Conservation (phyloP, 192 early-diverging fungal species). For the Dissophora ornata region DNA sequence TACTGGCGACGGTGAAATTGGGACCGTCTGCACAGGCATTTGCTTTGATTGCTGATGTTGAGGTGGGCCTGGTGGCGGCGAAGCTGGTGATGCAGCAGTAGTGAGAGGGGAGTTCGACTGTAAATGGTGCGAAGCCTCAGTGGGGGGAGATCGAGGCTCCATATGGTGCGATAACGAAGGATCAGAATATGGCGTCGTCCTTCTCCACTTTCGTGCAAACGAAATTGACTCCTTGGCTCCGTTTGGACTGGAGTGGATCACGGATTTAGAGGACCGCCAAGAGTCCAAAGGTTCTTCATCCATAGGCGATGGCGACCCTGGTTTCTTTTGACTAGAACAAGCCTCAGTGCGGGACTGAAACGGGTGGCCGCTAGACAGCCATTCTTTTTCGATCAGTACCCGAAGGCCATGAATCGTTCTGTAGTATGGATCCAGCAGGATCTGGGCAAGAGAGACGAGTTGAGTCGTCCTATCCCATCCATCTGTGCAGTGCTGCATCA, state of each 20-base stretch:
- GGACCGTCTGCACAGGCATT: not conserved
- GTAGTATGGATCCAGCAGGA: conserved; percentile 56
- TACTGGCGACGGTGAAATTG: conserved; percentile 44
- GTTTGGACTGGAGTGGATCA: conserved; percentile 43
- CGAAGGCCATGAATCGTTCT: conserved; percentile 54
- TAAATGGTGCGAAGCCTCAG: not conserved
- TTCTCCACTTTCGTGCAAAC: conserved; percentile 3
- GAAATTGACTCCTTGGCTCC: conserved; percentile 35
- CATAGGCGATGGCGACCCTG: not conserved
- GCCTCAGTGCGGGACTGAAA: conserved; percentile 49
- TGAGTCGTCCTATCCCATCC: conserved; percentile 62
- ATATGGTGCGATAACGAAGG: conserved; percentile 16
- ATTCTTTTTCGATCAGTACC: conserved; percentile 59
- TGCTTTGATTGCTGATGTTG: not conserved
- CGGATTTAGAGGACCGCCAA: not conserved
- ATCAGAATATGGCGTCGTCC: conserved; percentile 1
- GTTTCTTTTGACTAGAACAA: conserved; percentile 7
- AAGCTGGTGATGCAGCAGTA: no score
- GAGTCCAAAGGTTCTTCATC: conserved; percentile 3
- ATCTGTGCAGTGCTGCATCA: conserved; percentile 58
- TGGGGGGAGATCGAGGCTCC: not conserved
- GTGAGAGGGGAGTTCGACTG: no score
- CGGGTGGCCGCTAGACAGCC: conserved; percentile 55
- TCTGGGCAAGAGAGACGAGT: conserved; percentile 56
- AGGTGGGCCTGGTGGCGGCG: not conserved